A percentile compares a stretch with the other conserved stretches of the same genome.
Evolutionary conservation across 352 stramenopile species (phyloP).

Genomic region (Phytopythium cucurbitacearum): DNA sequence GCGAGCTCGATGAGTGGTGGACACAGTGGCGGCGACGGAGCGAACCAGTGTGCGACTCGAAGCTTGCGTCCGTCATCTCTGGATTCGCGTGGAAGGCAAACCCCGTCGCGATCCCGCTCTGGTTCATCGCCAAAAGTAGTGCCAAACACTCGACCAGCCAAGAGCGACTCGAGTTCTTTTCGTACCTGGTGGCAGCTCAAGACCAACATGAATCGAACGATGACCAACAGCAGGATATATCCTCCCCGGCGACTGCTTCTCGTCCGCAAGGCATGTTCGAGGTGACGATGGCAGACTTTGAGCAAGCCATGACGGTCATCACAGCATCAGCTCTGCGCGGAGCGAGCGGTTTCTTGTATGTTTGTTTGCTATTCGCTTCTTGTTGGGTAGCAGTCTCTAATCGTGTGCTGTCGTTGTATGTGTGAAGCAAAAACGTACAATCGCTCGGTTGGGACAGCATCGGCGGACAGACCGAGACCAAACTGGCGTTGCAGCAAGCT

Average conservation of each 20-base stretch:
- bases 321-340: conserved; percentile 63
- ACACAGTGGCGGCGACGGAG: conserved; percentile 42
- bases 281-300: conserved; percentile 70
- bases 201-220: background rate
- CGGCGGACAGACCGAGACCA: conserved; percentile 64
- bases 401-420: background rate
- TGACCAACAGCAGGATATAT: no score
- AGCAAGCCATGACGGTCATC: conserved; percentile 65
- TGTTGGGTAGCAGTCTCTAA: conserved; percentile 5
- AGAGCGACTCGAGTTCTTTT: conserved; percentile 32
- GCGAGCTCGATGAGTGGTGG: conserved; percentile 60
- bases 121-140: conserved; percentile 49
- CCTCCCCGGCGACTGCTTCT: no score
- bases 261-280: conserved; percentile 18
- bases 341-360: conserved; percentile 50
- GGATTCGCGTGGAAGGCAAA: conserved; percentile 56
- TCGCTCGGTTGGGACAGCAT: conserved; percentile 70
- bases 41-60: conserved; percentile 22
- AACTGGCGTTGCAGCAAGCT: conserved; percentile 74
- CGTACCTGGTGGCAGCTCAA: conserved; percentile 24
- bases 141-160: conserved; percentile 2
- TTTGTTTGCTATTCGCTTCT: conserved; percentile 4
- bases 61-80: conserved; percentile 37
- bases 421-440: conserved; percentile 48
- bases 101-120: conserved; percentile 59